Evolutionary conservation across 257 asterid species (phyloP).

Genomic region (Solanum rostratum): DNA sequence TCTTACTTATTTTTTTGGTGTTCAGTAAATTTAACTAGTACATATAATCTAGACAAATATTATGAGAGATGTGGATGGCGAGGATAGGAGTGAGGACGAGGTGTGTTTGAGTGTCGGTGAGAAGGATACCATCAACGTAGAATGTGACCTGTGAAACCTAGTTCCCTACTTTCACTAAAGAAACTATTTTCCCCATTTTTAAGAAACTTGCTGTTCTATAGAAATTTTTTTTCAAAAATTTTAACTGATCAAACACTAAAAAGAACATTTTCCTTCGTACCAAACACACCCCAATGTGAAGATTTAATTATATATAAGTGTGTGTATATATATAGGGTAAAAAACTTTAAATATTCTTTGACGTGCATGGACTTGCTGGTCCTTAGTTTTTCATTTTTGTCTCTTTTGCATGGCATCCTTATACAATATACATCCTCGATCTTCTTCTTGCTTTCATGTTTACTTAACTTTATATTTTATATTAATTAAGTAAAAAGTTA

Average conservation of each 20-base stretch:
- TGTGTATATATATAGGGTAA: background rate
- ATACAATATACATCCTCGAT: background rate
- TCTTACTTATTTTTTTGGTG: background rate
- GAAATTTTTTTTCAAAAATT: background rate
- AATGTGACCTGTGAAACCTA: background rate
- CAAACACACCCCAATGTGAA: background rate
- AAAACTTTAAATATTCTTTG: background rate
- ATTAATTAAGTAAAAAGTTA: no score
- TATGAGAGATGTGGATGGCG: background rate
- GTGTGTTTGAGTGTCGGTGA: background rate
- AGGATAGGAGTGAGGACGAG: no score
- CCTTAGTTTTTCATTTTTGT: conserved; percentile 2
- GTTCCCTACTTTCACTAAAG: background rate
- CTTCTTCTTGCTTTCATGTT: background rate
- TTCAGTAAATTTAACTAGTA: background rate
- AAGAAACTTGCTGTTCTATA: background rate
- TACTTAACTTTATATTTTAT: background rate
- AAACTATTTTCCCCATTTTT: background rate
- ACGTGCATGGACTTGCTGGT: conserved; percentile 8
- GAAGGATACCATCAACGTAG: background rate
- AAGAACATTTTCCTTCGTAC: background rate
- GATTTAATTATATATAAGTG: background rate
- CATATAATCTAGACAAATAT: background rate
- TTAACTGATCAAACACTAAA: background rate
- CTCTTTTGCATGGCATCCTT: conserved; percentile 4